Percentiles rank a stretch among this genome's conserved stretches.
Conservation (phyloP, 805 yeast species). For the Priceomyces haplophilus region DNA sequence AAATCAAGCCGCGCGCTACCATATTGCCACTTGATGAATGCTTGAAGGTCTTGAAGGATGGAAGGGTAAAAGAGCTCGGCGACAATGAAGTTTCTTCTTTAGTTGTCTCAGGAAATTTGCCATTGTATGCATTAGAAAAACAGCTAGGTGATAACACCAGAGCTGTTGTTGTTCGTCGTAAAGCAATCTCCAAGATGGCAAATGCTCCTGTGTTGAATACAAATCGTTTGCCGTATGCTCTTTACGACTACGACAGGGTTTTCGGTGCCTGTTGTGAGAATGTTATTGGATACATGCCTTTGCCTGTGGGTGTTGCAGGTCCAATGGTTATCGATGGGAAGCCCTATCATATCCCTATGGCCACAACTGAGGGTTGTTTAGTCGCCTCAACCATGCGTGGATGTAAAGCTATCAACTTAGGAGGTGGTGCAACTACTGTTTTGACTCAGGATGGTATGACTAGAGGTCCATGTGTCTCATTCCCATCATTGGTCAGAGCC, state of each 20-base stretch:
- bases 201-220: conserved; percentile 76
- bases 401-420: conserved; percentile 94
- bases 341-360: conserved; percentile 94
- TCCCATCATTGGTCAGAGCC: conserved; percentile 78
- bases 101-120: conserved; percentile 73
- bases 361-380: conserved; percentile 98
- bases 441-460: conserved; percentile 98
- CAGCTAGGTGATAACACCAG: conserved; percentile 84
- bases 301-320: conserved; percentile 98
- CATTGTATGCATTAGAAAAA: conserved; percentile 91
- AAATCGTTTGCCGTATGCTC: conserved; percentile 69
- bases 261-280: conserved; percentile 99
- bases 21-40: conserved; percentile 62
- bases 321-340: conserved; percentile 89
- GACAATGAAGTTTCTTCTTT: conserved; percentile 74
- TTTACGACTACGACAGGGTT: conserved; percentile 92
- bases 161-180: conserved; percentile 91
- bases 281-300: conserved; percentile 93
- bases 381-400: conserved; percentile 99
- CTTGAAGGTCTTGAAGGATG: conserved; percentile 60
- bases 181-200: conserved; percentile 81
- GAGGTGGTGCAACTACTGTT: conserved; percentile 93
- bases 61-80: conserved; percentile 60
- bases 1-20: conserved; percentile 19
- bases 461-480: conserved; percentile 96